A percentile compares a stretch with the other conserved stretches of the same genome.
Evolutionary conservation across 108 stramenopile genomes (phyloP).

Genomic region (Pseudonitzschia delicatissima): DNA sequence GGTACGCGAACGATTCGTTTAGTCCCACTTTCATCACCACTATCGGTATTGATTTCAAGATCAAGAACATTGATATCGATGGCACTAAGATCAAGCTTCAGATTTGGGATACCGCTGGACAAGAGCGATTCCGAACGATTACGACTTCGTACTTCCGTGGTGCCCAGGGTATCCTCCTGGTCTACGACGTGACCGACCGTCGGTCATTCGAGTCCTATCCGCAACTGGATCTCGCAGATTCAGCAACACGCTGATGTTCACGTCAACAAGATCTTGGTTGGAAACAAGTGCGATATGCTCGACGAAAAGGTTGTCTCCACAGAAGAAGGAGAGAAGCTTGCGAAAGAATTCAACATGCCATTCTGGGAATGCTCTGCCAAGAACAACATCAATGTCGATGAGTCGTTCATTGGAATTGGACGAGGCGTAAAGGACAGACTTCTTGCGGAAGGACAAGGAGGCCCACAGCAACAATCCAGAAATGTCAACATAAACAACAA

Average conservation of each 20-base stretch:
- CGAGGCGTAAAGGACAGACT: slow-evolving; percentile 83
- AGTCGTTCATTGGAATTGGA: slow-evolving; percentile 82
- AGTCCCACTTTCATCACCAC: slow-evolving; percentile 97
- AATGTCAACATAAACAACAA: slow-evolving; percentile 19
- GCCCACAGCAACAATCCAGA: slow-evolving; percentile 40
- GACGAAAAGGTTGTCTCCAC: slow-evolving; percentile 92
- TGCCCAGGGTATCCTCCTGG: slow-evolving; percentile 96
- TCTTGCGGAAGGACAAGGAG: slow-evolving; percentile 76
- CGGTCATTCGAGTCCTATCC: slow-evolving; percentile 95
- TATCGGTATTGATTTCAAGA: slow-evolving; percentile 98
- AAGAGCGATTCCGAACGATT: slow-evolving; percentile 94
- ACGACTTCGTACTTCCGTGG: slow-evolving; percentile 96
- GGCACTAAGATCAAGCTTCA: slow-evolving; percentile 94
- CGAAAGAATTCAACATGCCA: slow-evolving; percentile 91
- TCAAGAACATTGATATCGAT: slow-evolving; percentile 93
- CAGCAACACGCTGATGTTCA: slow-evolving; percentile 96
- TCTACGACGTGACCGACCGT: slow-evolving; percentile 99
- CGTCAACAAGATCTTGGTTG: slow-evolving; percentile 95
- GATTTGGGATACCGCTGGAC: slow-evolving; percentile 94
- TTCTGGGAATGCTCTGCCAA: slow-evolving; percentile 98
- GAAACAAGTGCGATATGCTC: slow-evolving; percentile 99
- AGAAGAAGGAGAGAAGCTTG: slow-evolving; percentile 92
- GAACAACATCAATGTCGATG: slow-evolving; percentile 91
- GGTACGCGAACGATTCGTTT: slow-evolving; percentile 99
- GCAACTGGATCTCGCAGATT: slow-evolving; percentile 98